Base-by-base conservation (phyloP, 257 asterid species). In the Craterostigma plantagineum region DNA sequence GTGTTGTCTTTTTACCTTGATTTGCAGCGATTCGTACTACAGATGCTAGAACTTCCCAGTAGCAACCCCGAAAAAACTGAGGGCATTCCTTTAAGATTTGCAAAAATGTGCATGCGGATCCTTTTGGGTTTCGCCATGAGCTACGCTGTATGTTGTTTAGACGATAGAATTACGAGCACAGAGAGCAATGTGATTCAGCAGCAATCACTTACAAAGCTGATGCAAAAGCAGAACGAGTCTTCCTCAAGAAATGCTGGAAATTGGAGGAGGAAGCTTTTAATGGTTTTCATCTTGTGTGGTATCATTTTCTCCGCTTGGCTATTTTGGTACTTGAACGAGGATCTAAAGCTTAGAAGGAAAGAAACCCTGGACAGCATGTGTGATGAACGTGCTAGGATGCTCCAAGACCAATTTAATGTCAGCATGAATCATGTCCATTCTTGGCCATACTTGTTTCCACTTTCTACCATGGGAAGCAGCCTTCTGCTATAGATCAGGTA, bases 381-480 rank as follows among this genome's bases (percentile, higher is more conserved):
- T 36, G 99, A 90, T 46, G 99, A 83, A 66, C 70, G 99, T 67
- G 92, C 95, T 23, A 67, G 96, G 67, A 83, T 90, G 96, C 54
- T 90, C 52, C 99, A 83, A 51, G 99, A 90, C 75, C 99, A 90
- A 67, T 83, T 83, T 43, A 86, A 81, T 67, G 97, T 86, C 49
- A 78, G 94, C 53, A 76, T 82, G 87, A 86, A 86, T 41, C 99
- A 90, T 54, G 69, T 90, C 18, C 95, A 90, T 57, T 93, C 16
- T 76, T 90, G 91, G 83, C 99, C 35, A 78, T 77, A 23, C 64
- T 90, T 67, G 73, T 90, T 38, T 90, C 99, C 7, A 90, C 81
- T 50, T 90, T 90, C 69, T 79, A 90, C 64, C 99, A 90, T 16
- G 77, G 59, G 56, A 83, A 76, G 69, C 64, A 59, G 16, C 95